Conservation (phyloP, 371 early-diverging fungal genomes). For the Mortierella sp. region DNA sequence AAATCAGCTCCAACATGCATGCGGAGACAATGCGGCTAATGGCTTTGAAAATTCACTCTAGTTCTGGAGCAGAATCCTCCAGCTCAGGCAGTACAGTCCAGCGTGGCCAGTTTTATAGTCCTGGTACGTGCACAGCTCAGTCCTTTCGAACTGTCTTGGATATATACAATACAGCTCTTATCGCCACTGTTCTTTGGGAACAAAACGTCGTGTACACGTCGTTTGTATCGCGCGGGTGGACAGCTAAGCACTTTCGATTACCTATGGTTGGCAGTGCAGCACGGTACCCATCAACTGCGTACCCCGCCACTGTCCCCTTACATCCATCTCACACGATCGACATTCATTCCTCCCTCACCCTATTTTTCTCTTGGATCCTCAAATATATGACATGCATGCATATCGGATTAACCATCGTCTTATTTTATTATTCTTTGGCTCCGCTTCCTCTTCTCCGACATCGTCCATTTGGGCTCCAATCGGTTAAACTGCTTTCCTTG, state of each 20-base stretch:
- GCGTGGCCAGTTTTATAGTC: slow-evolving; percentile 40
- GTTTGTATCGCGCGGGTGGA: background rate
- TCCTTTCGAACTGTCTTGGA: background rate
- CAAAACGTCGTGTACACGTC: background rate
- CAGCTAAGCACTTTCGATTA: too few species aligned
- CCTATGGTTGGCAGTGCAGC: too few species aligned
- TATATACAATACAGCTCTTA: background rate
- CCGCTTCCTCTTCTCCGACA: too few species aligned
- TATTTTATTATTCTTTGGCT: background rate
- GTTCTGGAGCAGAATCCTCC: slow-evolving; percentile 50
- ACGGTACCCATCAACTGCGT: too few species aligned
- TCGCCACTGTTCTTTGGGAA: too few species aligned
- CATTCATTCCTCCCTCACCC: slow-evolving; percentile 12
- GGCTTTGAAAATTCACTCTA: background rate
- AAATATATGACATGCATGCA: too few species aligned
- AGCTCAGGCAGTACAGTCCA: slow-evolving; percentile 30
- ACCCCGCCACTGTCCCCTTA: background rate
- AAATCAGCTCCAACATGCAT: too few species aligned
- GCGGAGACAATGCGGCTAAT: background rate
- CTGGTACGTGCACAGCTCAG: slow-evolving; percentile 39
- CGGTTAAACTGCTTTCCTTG: background rate
- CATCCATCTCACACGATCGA: slow-evolving; percentile 9
- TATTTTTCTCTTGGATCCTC: background rate
- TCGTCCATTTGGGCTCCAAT: background rate
- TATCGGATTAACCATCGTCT: background rate